Evolutionary conservation across 441 rosid genomes (phyloP).

Genomic region (Pelargonium australe): DNA sequence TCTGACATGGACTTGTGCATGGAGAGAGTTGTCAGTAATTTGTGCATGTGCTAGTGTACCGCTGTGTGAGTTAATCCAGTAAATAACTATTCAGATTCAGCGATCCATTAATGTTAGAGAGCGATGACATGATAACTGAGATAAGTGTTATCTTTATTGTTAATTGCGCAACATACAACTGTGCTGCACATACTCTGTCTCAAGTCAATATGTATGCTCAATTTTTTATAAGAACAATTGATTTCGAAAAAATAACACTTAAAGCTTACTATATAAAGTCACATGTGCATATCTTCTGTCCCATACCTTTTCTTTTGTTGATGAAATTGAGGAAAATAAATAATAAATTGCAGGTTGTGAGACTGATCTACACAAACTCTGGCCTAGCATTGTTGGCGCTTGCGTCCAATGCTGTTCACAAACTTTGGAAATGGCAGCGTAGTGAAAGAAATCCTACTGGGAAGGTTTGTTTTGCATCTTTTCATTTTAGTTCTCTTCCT

Average conservation of each 20-base stretch:
- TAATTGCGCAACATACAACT: background rate
- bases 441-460: constrained; percentile 56
- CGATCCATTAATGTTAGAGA: background rate
- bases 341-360: constrained; percentile 45
- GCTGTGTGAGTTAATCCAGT: background rate
- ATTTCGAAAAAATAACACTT: background rate
- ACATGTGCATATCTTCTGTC: background rate
- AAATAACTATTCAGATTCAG: background rate
- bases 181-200: background rate
- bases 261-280: background rate
- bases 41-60: background rate
- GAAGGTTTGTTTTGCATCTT: constrained; percentile 40
- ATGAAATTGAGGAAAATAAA: constrained; percentile 11
- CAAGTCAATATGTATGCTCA: background rate
- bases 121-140: background rate
- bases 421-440: constrained; percentile 85
- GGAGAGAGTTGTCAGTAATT: background rate
- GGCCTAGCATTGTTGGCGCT: constrained; percentile 63
- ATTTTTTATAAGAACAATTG: background rate
- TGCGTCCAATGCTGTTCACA: constrained; percentile 76
- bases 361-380: constrained; percentile 70
- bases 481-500: background rate
- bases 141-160: background rate
- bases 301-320: background rate
- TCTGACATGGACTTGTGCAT: background rate